phyloP scores from a whole-genome alignment of 345 rosid genomes.

The Salix purpurea region DNA sequence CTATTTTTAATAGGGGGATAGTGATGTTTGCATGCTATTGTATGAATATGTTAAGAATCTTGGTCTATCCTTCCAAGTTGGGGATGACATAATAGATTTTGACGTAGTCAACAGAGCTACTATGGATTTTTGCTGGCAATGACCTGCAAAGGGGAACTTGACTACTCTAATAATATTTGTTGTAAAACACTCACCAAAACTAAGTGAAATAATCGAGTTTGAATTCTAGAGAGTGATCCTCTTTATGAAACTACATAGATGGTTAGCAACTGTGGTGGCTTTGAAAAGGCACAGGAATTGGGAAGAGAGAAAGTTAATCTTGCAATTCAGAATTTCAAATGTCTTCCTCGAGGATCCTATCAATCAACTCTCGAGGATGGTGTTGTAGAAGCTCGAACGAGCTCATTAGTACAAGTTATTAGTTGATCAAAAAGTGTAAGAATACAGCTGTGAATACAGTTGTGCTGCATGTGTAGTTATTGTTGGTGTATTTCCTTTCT shows the following conservation, averaged over 20 bases:
- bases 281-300: slow-evolving; percentile 64
- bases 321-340: slow-evolving; percentile 60
- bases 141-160: slow-evolving; percentile 85
- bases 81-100: slow-evolving; percentile 87
- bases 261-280: slow-evolving; percentile 61
- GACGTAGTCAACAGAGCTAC: slow-evolving; percentile 85
- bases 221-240: slow-evolving; percentile 86
- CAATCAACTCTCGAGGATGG: too few species aligned
- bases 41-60: slow-evolving; percentile 82
- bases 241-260: slow-evolving; percentile 65
- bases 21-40: slow-evolving; percentile 49
- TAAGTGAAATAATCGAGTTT: slow-evolving; percentile 68
- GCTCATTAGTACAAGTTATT: too few species aligned
- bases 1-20: slow-evolving; percentile 72
- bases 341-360: slow-evolving; percentile 35
- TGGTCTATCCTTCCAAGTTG: slow-evolving; percentile 89
- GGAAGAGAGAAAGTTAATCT: slow-evolving; percentile 79
- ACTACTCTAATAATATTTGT: slow-evolving; percentile 92
- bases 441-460: too few species aligned
- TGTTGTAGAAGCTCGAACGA: too few species aligned
- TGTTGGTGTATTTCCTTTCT: too few species aligned
- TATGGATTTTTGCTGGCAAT: slow-evolving; percentile 43
- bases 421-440: too few species aligned
- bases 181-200: slow-evolving; percentile 64
- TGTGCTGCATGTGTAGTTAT: too few species aligned